phyloP scores from a whole-genome alignment of 1,284 basidiomycete species.

The Phellopilus nigrolimitatus region DNA sequence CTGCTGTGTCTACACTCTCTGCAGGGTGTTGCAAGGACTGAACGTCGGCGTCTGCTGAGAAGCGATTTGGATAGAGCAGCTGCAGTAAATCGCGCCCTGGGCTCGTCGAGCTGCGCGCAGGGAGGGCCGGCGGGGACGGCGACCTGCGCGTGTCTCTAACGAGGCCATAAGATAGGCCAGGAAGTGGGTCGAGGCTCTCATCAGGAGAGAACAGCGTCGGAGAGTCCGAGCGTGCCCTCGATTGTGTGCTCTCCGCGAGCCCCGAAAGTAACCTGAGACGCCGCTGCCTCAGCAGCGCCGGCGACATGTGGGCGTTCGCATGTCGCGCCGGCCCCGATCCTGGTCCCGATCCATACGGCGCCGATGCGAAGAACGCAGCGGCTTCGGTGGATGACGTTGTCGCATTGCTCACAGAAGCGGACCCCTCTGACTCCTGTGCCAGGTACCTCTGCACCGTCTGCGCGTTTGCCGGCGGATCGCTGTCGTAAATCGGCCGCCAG shows the following conservation, averaged over 20 bases:
- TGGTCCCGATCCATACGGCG: too few species aligned
- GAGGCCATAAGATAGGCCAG: not conserved
- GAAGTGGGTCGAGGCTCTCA: not conserved
- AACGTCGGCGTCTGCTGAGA: not conserved
- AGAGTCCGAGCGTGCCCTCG: not conserved
- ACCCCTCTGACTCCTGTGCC: too few species aligned
- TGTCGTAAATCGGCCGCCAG: too few species aligned
- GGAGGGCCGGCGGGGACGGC: not conserved
- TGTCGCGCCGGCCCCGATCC: not conserved
- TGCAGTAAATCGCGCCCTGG: slow-evolving; percentile 1
- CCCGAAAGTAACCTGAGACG: slow-evolving; percentile 4
- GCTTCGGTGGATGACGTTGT: slow-evolving; percentile 13
- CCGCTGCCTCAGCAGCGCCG: slow-evolving; percentile 4
- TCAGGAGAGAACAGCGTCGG: not conserved
- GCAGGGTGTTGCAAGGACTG: not conserved
- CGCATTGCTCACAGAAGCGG: too few species aligned
- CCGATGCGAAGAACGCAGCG: slow-evolving; percentile 20
- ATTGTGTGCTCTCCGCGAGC: not conserved
- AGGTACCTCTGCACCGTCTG: too few species aligned
- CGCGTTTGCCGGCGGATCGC: too few species aligned
- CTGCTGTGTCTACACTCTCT: not conserved
- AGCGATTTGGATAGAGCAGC: not conserved
- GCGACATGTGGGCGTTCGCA: not conserved
- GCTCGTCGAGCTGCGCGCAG: not conserved
- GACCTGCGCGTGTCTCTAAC: not conserved